Percentiles rank a stretch among this genome's conserved stretches.
Evolutionary conservation across 2,329 filamentous ascomycete species (phyloP).

Genomic region (Curvularia eragrostidis): DNA sequence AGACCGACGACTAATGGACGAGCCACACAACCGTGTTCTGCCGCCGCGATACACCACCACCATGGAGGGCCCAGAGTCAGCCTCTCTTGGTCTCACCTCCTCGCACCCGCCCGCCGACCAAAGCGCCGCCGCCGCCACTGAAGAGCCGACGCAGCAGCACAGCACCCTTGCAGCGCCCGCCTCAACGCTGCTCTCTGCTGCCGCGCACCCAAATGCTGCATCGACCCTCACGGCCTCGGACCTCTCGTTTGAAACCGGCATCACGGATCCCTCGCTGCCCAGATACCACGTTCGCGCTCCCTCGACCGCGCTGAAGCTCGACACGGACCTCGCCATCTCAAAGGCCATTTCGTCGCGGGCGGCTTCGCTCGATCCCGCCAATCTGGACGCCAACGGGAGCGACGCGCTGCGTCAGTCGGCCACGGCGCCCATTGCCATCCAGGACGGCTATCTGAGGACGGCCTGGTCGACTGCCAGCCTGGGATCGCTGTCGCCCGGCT

Average conservation of each 20-base stretch:
- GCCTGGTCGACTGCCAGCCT: slow-evolving; percentile 54
- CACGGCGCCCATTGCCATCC: slow-evolving; percentile 50
- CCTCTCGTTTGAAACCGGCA: slow-evolving; percentile 21
- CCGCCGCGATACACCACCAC: slow-evolving; percentile 42
- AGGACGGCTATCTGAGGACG: slow-evolving; percentile 48
- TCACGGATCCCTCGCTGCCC: slow-evolving; percentile 23
- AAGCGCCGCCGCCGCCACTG: slow-evolving; percentile 21
- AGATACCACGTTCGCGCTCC: slow-evolving; percentile 36
- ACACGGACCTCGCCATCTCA: slow-evolving; percentile 44
- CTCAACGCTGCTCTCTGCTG: slow-evolving; percentile 19
- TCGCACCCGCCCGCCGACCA: slow-evolving; percentile 23
- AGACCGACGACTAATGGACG: slow-evolving; percentile 23
- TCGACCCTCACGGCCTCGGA: slow-evolving; percentile 35
- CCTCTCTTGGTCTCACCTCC: slow-evolving; percentile 29
- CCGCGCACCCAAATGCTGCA: slow-evolving; percentile 30
- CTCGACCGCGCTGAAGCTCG: slow-evolving; percentile 34
- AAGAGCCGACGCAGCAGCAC: slow-evolving; percentile 10
- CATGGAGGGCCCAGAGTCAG: slow-evolving; percentile 42
- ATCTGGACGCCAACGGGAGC: slow-evolving; percentile 41
- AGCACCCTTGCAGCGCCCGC: slow-evolving; percentile 11
- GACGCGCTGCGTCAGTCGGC: slow-evolving; percentile 41
- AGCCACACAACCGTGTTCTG: slow-evolving; percentile 26
- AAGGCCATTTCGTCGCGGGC: slow-evolving; percentile 25
- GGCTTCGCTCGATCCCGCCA: slow-evolving; percentile 34
- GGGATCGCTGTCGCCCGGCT: slow-evolving; percentile 55